Evolutionary conservation across 805 yeast species (phyloP).

Genomic region (Cyberlindnera subsufficiens): DNA sequence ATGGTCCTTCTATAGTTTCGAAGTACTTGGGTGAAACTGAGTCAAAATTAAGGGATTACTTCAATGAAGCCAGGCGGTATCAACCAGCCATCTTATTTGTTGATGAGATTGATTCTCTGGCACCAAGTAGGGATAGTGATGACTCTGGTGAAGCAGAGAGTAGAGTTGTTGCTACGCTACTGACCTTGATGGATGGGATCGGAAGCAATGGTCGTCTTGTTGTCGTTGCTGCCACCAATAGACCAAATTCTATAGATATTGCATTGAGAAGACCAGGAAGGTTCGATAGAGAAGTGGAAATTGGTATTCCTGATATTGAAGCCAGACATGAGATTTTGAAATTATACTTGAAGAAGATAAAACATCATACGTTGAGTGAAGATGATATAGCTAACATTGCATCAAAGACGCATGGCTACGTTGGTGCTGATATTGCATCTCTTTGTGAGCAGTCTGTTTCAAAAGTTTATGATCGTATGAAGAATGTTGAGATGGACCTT

Average conservation of each 20-base stretch:
- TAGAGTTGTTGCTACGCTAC: constrained; percentile 82
- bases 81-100: constrained; percentile 87
- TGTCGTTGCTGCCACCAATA: constrained; percentile 66
- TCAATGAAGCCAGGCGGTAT: constrained; percentile 76
- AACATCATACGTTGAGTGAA: constrained; percentile 43
- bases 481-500: constrained; percentile 19
- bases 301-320: constrained; percentile 85
- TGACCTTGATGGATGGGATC: constrained; percentile 78
- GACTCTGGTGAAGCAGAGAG: constrained; percentile 89
- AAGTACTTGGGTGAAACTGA: constrained; percentile 95
- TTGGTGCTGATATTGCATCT: constrained; percentile 92
- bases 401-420: constrained; percentile 88
- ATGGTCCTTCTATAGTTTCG: constrained; percentile 89
- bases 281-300: constrained; percentile 83
- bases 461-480: constrained; percentile 62
- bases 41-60: constrained; percentile 69
- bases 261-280: constrained; percentile 83
- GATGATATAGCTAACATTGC: constrained; percentile 63
- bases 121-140: constrained; percentile 77
- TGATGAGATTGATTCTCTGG: constrained; percentile 91
- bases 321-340: constrained; percentile 69
- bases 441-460: constrained; percentile 84
- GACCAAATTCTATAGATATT: constrained; percentile 64
- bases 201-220: constrained; percentile 61
- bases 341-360: constrained; percentile 49